phyloP scores from a whole-genome alignment of 495 filamentous ascomycete genomes.

The Lasiosphaeris hirsuta region DNA sequence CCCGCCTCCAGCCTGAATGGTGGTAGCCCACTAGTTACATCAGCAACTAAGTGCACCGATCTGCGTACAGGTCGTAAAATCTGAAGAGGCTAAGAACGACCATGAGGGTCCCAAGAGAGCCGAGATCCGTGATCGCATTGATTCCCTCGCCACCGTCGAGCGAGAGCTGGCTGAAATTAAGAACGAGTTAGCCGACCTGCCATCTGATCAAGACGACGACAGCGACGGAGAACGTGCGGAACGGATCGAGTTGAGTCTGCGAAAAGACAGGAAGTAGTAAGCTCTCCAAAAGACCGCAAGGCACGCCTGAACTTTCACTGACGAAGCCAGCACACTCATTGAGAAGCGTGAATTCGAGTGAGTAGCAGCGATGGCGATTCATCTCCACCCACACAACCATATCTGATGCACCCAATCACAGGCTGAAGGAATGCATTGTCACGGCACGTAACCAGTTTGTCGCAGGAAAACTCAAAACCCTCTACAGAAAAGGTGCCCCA shows the following conservation, averaged over 20 bases:
- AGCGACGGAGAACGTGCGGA: not conserved
- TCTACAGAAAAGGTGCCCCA: conserved; percentile 24
- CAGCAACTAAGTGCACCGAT: not conserved
- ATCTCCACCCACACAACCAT: no score
- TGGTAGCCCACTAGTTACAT: no score
- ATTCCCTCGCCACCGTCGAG: not conserved
- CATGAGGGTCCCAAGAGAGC: conserved; percentile 16
- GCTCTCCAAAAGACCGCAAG: not conserved
- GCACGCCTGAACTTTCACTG: no score
- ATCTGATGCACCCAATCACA: not conserved
- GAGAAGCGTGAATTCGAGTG: conserved; percentile 5
- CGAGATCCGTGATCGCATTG: conserved; percentile 11
- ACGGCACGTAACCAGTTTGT: conserved; percentile 32
- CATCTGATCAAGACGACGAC: not conserved
- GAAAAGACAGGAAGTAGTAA: not conserved
- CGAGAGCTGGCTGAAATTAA: not conserved
- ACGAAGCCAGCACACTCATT: not conserved
- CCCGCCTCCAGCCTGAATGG: no score
- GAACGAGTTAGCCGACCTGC: not conserved
- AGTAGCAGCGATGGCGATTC: not conserved
- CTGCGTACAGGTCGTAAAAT: conserved; percentile 15
- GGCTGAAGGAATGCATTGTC: conserved; percentile 29
- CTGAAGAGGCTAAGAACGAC: conserved; percentile 27
- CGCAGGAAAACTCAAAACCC: conserved; percentile 14
- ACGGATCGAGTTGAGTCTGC: not conserved